Evolutionary conservation across 768 basidiomycete species (phyloP).

Genomic region (Kondoa subrosea): DNA sequence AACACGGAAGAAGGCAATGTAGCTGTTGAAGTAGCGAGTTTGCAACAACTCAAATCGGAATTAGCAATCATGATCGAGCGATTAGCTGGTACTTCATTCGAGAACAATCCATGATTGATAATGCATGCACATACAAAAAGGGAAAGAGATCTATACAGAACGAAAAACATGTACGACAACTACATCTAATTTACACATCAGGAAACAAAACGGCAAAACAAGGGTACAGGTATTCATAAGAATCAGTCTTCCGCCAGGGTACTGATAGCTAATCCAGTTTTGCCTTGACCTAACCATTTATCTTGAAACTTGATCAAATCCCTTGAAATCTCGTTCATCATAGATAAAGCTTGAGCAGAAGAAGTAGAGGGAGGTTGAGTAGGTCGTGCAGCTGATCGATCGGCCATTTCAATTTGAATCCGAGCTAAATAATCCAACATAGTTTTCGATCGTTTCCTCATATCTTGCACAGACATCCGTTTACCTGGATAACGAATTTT

Average conservation of each 20-base stretch:
- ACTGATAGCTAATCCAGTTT: not conserved
- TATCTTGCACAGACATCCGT: slow-evolving; percentile 87
- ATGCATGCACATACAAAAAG: too few species aligned
- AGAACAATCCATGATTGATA: not conserved
- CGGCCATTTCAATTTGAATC: slow-evolving; percentile 31
- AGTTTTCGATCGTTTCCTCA: slow-evolving; percentile 83
- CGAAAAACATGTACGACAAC: too few species aligned
- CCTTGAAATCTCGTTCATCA: slow-evolving; percentile 82
- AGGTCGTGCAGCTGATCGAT: slow-evolving; percentile 13
- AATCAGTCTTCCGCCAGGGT: not conserved
- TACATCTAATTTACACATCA: too few species aligned
- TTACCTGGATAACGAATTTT: slow-evolving; percentile 87
- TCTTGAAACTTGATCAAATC: slow-evolving; percentile 80
- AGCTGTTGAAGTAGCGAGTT: slow-evolving; percentile 19
- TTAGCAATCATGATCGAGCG: slow-evolving; percentile 14
- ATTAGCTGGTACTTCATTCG: slow-evolving; percentile 6
- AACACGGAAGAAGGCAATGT: slow-evolving; percentile 35
- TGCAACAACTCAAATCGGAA: slow-evolving; percentile 26
- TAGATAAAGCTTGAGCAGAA: slow-evolving; percentile 45
- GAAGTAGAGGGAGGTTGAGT: slow-evolving; percentile 15
- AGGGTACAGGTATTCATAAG: too few species aligned
- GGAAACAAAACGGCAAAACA: too few species aligned
- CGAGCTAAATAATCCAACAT: slow-evolving; percentile 88
- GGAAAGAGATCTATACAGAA: too few species aligned
- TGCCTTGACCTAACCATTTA: slow-evolving; percentile 33